Base-by-base conservation (phyloP, 2,329 filamentous ascomycete genomes). In the Colletotrichum graminicola region DNA sequence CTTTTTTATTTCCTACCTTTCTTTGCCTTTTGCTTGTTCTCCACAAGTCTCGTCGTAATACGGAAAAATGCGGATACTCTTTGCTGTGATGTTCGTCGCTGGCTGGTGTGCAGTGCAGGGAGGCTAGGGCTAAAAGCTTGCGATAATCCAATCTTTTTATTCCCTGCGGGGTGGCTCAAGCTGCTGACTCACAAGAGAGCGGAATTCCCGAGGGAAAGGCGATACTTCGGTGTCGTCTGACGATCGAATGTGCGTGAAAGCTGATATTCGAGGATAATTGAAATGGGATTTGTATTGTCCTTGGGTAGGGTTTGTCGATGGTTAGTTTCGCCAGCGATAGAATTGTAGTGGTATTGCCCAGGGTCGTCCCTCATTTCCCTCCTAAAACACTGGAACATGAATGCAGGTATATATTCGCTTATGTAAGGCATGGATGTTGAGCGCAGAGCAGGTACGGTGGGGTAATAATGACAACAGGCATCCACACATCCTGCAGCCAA, bases 31-130 rank as follows among this genome's bases (percentile, higher is more conserved):
- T 60, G 26, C 5, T 10, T 61, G 26, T 41, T 52, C 52, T 43
- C 62, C 39, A 52, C 57, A 23, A 55, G 49, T 32, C 14, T 63
- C 1, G 43, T 54, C 64, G 68, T 67, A 55, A 63, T 45, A 51
- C 59, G 69, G 60, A 39, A 72, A 2, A 72, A 60, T 64, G 65
- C 69, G 59, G 69, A 69, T 64, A 56, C 69, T 41, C 39, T 59
- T 45, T 45, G 16, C 43, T 54, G 61, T 36, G 62, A 70, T 66
- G 57, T 45, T 62, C 57, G 41, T 54, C 16, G 60, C 18, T 16
- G 34, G 29, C 51, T n/a, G n/a, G 11, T 12, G 7, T 34, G 49
- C 23, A 67, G 34, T 36, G 63, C n/a, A 51, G 52, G 57, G 6
- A 43, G 41, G 41, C 51, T 64, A 64, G 54, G 45, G 65, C 59